phyloP scores from a whole-genome alignment of 2,329 filamentous ascomycete genomes.

The Pseudogymnoascus sp. region DNA sequence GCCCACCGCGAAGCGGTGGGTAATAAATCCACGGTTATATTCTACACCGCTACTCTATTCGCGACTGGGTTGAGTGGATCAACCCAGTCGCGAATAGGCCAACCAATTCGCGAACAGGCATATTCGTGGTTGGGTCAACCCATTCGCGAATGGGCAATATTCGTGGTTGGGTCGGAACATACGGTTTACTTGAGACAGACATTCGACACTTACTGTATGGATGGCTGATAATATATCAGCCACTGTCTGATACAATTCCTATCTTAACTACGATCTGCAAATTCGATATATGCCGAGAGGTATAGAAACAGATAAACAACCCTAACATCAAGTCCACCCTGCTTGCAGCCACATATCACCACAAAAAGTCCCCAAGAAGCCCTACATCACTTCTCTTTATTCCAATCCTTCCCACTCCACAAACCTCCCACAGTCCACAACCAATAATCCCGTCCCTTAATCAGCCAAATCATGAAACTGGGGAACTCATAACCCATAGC shows the following conservation, averaged over 20 bases:
- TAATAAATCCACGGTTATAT: too few relatives aligned
- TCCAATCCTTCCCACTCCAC: conserved; percentile 46
- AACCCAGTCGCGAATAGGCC: too few relatives aligned
- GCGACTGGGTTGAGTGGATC: too few relatives aligned
- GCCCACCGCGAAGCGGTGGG: too few relatives aligned
- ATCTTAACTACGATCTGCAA: not conserved
- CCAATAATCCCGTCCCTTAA: conserved; percentile 46
- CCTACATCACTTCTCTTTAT: conserved; percentile 37
- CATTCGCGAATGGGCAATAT: too few relatives aligned
- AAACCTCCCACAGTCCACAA: conserved; percentile 39
- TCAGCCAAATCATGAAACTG: conserved; percentile 39
- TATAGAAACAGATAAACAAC: not conserved
- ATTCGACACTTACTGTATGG: not conserved
- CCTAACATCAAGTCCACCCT: not conserved
- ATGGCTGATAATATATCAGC: not conserved
- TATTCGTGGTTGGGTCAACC: too few relatives aligned
- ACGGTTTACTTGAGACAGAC: not conserved
- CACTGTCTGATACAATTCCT: not conserved
- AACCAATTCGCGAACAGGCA: too few relatives aligned
- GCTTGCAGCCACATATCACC: not conserved
- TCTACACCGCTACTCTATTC: too few relatives aligned
- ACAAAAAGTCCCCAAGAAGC: not conserved
- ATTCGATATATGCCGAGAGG: not conserved
- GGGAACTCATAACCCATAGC: conserved; percentile 37
- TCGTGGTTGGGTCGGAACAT: too few relatives aligned